Percentiles rank a stretch among this genome's conserved stretches.
Conservation (phyloP, 2,329 filamentous ascomycete species). For the Diaporthe aspalathi region DNA sequence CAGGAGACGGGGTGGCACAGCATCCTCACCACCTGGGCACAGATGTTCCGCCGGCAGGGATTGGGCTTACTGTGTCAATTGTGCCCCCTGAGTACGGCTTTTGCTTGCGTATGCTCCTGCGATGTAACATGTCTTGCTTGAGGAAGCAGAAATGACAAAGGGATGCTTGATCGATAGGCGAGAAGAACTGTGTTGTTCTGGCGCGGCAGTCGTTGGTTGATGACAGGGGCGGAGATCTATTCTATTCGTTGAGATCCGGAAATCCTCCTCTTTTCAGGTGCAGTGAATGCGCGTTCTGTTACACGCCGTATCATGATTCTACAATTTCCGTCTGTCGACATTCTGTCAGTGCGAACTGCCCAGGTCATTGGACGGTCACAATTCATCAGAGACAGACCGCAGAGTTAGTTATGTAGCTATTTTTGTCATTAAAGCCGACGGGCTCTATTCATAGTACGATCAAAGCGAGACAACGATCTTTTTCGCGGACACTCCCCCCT, state of each 20-base stretch:
- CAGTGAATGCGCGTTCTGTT: not conserved
- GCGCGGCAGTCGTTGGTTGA: not conserved
- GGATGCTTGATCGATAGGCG: not conserved
- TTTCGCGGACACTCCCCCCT: slow-evolving; percentile 54
- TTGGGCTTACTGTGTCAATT: slow-evolving; percentile 6
- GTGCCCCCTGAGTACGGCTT: slow-evolving; percentile 1
- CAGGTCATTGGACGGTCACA: not conserved
- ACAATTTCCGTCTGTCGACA: not conserved
- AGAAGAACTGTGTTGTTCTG: not conserved
- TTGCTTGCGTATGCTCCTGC: not conserved
- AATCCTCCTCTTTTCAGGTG: not conserved
- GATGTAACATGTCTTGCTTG: not conserved
- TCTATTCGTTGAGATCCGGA: not conserved
- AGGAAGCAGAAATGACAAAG: not conserved
- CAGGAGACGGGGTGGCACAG: not conserved
- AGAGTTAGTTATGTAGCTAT: no score
- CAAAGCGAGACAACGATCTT: slow-evolving; percentile 53
- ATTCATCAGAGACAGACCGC: no score
- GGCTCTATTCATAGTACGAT: not conserved
- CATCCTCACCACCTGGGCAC: not conserved
- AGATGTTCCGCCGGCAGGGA: not conserved
- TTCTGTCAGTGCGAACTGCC: not conserved
- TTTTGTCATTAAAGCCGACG: no score
- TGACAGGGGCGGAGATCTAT: not conserved
- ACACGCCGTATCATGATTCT: not conserved